A percentile compares a stretch with the other conserved stretches of the same genome.
Conservation (phyloP, 371 early-diverging fungal genomes). For the Chytridiales sp. region DNA sequence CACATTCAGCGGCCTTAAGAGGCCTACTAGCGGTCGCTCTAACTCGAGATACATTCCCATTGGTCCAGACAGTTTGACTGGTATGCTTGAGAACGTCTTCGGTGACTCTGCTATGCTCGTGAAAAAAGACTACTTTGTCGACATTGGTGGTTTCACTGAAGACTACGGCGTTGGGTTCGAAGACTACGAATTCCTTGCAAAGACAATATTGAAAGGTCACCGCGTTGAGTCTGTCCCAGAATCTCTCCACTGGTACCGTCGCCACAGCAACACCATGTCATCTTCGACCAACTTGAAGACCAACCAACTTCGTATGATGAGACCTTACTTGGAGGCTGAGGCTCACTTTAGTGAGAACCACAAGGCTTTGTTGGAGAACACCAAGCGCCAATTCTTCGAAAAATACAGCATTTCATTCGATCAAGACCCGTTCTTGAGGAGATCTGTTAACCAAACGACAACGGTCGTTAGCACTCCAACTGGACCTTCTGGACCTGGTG, state of each 20-base stretch:
- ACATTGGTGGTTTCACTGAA: conserved; percentile 38
- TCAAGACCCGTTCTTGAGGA: conserved; percentile 12
- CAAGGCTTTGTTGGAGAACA: conserved; percentile 18
- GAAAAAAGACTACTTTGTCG: conserved; percentile 26
- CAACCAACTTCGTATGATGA: conserved; percentile 36
- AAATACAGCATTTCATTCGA: conserved; percentile 19
- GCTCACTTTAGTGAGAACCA: conserved; percentile 7
- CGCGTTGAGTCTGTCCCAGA: conserved; percentile 37
- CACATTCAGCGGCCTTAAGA: conserved; percentile 23
- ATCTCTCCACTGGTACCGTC: conserved; percentile 40
- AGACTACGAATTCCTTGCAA: conserved; percentile 43
- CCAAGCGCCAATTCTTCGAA: conserved; percentile 28
- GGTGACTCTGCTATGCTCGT: conserved; percentile 37
- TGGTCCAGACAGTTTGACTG: conserved; percentile 27
- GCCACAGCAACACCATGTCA: conserved; percentile 28
- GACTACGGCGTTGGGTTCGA: conserved; percentile 41
- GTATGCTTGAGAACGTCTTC: conserved; percentile 42
- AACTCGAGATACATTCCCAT: conserved; percentile 30
- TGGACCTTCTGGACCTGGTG: conserved; percentile 1
- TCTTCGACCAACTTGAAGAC: conserved; percentile 29
- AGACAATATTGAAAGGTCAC: conserved; percentile 15
- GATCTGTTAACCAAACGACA: conserved; percentile 9
- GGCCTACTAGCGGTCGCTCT: conserved; percentile 16
- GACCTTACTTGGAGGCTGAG: conserved; percentile 25
- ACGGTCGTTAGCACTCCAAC: conserved; percentile 13